Conservation (phyloP, 768 basidiomycete genomes). For the Suillus hirtellus region DNA sequence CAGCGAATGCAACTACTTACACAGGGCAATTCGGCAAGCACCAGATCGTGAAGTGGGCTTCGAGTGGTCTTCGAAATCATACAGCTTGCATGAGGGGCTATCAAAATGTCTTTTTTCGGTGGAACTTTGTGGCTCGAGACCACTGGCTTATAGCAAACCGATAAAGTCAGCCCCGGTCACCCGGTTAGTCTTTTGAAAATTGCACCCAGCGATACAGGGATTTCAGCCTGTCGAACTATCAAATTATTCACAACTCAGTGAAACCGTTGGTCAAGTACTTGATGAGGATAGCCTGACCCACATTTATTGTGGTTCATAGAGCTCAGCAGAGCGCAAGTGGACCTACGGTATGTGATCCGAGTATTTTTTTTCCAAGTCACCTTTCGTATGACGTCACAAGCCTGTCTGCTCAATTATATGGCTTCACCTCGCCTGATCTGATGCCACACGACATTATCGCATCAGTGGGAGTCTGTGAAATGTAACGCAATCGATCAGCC, state of each 20-base stretch:
- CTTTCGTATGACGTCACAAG: not conserved
- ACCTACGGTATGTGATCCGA: not conserved
- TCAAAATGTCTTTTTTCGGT: not conserved
- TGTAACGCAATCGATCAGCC: not conserved
- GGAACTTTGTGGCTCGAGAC: not conserved
- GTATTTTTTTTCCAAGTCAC: not conserved
- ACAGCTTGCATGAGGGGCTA: not conserved
- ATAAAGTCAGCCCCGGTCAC: not conserved
- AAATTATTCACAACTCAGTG: not conserved
- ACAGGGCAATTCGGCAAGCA: not conserved
- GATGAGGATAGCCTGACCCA: not conserved
- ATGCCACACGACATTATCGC: not conserved
- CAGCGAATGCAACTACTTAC: not conserved
- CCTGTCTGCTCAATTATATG: not conserved
- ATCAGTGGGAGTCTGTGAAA: constrained; percentile 3
- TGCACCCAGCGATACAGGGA: not conserved
- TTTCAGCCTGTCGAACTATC: not conserved
- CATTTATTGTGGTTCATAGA: not conserved
- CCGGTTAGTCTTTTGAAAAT: too few species aligned
- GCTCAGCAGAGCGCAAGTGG: not conserved
- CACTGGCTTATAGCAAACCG: not conserved
- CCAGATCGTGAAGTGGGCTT: not conserved
- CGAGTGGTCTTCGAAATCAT: not conserved
- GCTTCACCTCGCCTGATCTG: not conserved
- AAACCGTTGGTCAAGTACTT: not conserved